These are phyloP conservation scores for Amanita exitialis DNA, from an alignment of 768 basidiomycete species.

Conservation along the genomic window DNA sequence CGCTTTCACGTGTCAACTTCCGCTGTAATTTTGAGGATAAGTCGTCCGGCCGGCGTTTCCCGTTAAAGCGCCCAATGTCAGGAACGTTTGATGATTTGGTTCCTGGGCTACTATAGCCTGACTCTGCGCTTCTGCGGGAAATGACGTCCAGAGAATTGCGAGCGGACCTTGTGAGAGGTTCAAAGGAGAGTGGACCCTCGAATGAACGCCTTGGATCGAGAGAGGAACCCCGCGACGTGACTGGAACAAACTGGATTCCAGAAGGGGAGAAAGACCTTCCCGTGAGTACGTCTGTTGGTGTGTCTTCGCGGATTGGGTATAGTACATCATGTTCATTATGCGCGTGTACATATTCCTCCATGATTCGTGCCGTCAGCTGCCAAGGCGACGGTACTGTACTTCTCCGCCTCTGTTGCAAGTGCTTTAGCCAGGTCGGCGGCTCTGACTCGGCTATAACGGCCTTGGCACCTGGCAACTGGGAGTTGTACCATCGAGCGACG, in stretches of 20 bases:
- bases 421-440: slow-evolving; percentile 67
- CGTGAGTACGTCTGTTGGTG: slow-evolving; percentile 14
- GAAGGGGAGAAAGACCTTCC: slow-evolving; percentile 10
- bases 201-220: slow-evolving; percentile 27
- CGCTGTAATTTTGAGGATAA: not conserved
- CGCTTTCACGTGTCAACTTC: slow-evolving; percentile 26
- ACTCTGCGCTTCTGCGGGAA: slow-evolving; percentile 35
- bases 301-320: slow-evolving; percentile 12
- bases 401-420: slow-evolving; percentile 37
- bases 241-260: slow-evolving; percentile 14
- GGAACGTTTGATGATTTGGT: slow-evolving; percentile 21
- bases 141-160: slow-evolving; percentile 36
- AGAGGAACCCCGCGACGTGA: slow-evolving; percentile 22
- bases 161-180: slow-evolving; percentile 39
- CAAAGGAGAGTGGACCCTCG: slow-evolving; percentile 48
- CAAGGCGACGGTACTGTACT: slow-evolving; percentile 35
- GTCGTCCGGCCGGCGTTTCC: slow-evolving; percentile 8
- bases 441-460: slow-evolving; percentile 53
- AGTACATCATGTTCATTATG: slow-evolving; percentile 17
- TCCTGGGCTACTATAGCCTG: slow-evolving; percentile 29
- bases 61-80: slow-evolving; percentile 13
- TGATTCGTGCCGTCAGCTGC: slow-evolving; percentile 58
- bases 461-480: slow-evolving; percentile 35
- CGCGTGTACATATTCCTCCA: slow-evolving; percentile 53
- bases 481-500: slow-evolving; percentile 52